These are phyloP conservation scores for Melastoma malabathricum DNA, from an alignment of 345 rosid species.

Conservation along the genomic window DNA sequence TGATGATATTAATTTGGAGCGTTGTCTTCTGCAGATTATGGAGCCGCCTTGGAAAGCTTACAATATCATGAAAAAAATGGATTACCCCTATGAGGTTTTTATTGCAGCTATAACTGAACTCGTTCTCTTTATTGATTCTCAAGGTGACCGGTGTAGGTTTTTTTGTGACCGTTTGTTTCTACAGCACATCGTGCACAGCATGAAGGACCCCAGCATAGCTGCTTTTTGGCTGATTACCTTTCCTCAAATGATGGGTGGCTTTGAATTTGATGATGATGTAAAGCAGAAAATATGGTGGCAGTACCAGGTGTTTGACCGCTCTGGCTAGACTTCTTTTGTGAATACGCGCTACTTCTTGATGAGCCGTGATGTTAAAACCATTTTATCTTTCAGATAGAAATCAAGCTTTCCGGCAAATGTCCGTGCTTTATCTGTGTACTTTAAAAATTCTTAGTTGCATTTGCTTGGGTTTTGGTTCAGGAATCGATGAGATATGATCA, in stretches of 20 bases:
- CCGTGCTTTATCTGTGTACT: no score
- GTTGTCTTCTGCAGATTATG: slow-evolving; percentile 43
- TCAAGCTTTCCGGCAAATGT: no score
- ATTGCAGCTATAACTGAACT: no score
- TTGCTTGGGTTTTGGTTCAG: slow-evolving; percentile 24
- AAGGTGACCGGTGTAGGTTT: no score
- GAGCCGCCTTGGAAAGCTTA: slow-evolving; percentile 94
- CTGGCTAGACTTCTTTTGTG: no score
- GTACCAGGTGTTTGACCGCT: slow-evolving; percentile 39
- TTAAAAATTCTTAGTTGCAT: neutral
- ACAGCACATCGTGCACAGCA: slow-evolving; percentile 91
- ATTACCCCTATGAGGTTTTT: slow-evolving; percentile 79
- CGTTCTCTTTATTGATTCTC: no score
- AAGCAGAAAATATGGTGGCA: slow-evolving; percentile 90
- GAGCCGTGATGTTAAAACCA: no score
- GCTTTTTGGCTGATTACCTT: slow-evolving; percentile 86
- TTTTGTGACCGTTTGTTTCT: slow-evolving; percentile 7
- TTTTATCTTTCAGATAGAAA: no score
- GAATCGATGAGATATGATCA: slow-evolving; percentile 88
- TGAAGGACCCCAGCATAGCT: slow-evolving; percentile 94
- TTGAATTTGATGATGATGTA: slow-evolving; percentile 70
- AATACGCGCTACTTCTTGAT: no score
- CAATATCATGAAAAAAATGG: slow-evolving; percentile 73
- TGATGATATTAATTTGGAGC: neutral
- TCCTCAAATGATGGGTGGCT: slow-evolving; percentile 78